phyloP scores from a whole-genome alignment of 768 basidiomycete species.

The Podaxis sp. region DNA sequence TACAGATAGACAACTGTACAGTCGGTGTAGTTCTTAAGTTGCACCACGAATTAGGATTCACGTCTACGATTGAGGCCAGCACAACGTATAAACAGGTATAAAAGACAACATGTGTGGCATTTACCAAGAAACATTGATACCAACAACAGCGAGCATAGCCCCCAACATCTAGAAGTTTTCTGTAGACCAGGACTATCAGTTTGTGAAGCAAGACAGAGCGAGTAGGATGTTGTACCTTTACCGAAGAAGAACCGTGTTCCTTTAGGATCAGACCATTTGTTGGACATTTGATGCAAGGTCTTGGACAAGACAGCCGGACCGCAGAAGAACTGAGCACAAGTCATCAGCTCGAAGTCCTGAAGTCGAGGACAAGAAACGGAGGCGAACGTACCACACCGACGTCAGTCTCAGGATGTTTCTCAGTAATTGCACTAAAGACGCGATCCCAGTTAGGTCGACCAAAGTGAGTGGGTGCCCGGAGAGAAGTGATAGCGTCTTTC shows the following conservation, averaged over 20 bases:
- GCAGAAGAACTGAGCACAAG: slow-evolving; percentile 69
- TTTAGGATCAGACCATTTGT: slow-evolving; percentile 79
- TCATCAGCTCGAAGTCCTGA: not conserved
- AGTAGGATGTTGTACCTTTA: slow-evolving; percentile 56
- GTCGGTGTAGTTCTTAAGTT: not conserved
- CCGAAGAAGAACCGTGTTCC: slow-evolving; percentile 90
- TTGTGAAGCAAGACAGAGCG: not conserved
- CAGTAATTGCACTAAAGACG: slow-evolving; percentile 68
- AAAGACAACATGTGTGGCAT: not conserved
- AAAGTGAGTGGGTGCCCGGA: slow-evolving; percentile 91
- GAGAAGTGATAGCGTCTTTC: slow-evolving; percentile 85
- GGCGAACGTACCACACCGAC: slow-evolving; percentile 71
- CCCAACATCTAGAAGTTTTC: slow-evolving; percentile 33
- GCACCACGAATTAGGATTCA: not conserved
- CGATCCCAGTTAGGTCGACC: slow-evolving; percentile 87
- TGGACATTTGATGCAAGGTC: slow-evolving; percentile 74
- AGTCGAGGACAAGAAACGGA: not conserved
- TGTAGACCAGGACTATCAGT: slow-evolving; percentile 15
- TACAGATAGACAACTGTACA: not conserved
- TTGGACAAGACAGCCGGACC: slow-evolving; percentile 74
- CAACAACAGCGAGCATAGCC: not conserved
- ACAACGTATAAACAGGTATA: slow-evolving; percentile 7
- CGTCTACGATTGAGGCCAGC: slow-evolving; percentile 9
- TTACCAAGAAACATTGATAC: not conserved
- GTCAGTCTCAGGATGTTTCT: slow-evolving; percentile 87